These are phyloP conservation scores for Erysimum pusillum DNA, from an alignment of 441 rosid genomes.

Conservation along the genomic window DNA sequence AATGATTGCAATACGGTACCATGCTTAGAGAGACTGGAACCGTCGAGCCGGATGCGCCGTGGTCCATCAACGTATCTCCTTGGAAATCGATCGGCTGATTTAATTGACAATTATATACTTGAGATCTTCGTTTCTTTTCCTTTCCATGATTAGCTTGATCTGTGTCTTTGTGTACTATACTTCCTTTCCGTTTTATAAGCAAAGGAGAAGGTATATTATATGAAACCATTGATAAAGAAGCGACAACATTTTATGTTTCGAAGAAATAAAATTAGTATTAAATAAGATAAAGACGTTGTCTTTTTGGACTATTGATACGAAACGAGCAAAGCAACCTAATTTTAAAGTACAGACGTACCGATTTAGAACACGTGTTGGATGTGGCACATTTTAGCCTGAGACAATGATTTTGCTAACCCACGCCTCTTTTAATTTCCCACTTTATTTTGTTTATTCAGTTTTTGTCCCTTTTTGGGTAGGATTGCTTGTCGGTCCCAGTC, in stretches of 20 bases:
- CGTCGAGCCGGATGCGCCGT: background rate
- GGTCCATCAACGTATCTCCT: background rate
- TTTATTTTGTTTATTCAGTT: background rate
- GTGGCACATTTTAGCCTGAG: conserved; percentile 35
- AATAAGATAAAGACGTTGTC: conserved; percentile 14
- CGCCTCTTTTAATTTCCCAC: conserved; percentile 19
- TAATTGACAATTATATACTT: background rate
- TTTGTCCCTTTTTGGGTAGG: background rate
- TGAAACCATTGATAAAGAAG: background rate
- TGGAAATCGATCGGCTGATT: conserved; percentile 1
- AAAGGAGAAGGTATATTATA: background rate
- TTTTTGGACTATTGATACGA: conserved; percentile 39
- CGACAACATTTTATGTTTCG: background rate
- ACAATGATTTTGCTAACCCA: conserved; percentile 43
- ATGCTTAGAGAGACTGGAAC: conserved; percentile 6
- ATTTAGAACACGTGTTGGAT: conserved; percentile 25
- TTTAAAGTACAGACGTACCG: conserved; percentile 27
- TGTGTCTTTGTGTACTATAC: background rate
- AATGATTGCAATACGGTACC: conserved; percentile 28
- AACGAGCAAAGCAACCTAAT: conserved; percentile 33
- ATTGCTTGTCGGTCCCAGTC: conserved; percentile 15
- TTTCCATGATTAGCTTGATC: conserved; percentile 5
- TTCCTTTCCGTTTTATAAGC: conserved; percentile 34
- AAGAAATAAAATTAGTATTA: background rate
- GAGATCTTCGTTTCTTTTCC: background rate